Evolutionary conservation across 2,329 filamentous ascomycete species (phyloP).

Genomic region (Stagonosporopsis vannaccii): DNA sequence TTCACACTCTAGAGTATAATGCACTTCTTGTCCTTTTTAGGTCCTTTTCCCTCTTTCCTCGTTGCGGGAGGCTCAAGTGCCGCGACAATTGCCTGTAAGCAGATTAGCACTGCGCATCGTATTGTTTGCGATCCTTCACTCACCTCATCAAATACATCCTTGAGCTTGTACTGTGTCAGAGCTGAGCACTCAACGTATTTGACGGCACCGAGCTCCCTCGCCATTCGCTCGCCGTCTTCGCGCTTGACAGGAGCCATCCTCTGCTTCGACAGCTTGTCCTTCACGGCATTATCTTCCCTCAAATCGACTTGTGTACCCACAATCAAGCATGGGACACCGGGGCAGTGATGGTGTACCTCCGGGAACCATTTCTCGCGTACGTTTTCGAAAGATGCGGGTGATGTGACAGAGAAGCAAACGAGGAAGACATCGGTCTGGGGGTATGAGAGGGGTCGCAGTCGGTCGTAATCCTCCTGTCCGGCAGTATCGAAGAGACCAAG

Average conservation of each 20-base stretch:
- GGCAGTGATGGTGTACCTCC: slow-evolving; percentile 98
- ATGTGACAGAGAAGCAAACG: slow-evolving; percentile 98
- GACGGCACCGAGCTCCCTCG: slow-evolving; percentile 94
- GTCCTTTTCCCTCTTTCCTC: slow-evolving; percentile 59
- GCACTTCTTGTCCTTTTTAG: slow-evolving; percentile 48
- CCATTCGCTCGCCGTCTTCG: slow-evolving; percentile 95
- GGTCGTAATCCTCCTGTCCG: slow-evolving; percentile 99
- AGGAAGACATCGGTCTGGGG: slow-evolving; percentile 99
- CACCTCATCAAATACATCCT: slow-evolving; percentile 99
- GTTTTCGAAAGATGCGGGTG: slow-evolving; percentile 98
- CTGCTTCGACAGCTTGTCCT: slow-evolving; percentile 92
- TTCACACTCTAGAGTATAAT: slow-evolving; percentile 43
- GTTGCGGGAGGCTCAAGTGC: slow-evolving; percentile 86
- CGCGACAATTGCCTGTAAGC: slow-evolving; percentile 84
- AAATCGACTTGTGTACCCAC: slow-evolving; percentile 98
- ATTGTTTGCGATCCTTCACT: slow-evolving; percentile 28
- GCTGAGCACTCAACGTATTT: slow-evolving; percentile 99
- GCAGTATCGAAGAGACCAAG: slow-evolving; percentile 97
- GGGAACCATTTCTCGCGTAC: slow-evolving; percentile 99
- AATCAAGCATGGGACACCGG: slow-evolving; percentile 95
- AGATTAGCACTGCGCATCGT: slow-evolving; percentile 16
- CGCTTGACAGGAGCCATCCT: slow-evolving; percentile 93
- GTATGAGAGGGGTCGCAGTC: slow-evolving; percentile 93
- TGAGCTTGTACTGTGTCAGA: slow-evolving; percentile 96
- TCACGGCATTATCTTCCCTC: slow-evolving; percentile 83